Conservation (phyloP, 768 basidiomycete species). For the Tephrocybe sp. region DNA sequence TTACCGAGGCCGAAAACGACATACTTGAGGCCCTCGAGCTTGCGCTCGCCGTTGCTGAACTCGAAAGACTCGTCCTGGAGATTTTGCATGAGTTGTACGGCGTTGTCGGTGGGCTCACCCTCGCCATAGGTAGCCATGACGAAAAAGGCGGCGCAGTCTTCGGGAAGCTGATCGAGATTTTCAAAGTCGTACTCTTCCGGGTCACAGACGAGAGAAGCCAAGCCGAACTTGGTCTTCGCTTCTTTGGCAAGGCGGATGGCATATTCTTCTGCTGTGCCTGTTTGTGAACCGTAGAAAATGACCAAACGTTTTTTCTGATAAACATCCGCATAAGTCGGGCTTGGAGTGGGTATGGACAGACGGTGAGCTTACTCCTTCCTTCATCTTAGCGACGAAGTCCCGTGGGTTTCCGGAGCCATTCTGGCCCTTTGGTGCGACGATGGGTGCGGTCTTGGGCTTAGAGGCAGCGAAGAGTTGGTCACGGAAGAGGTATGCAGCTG, state of each 20-base stretch:
- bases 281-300: conserved; percentile 98
- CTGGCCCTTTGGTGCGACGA: conserved; percentile 40
- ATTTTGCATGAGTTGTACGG: conserved; percentile 92
- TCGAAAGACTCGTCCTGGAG: conserved; percentile 84
- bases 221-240: conserved; percentile 93
- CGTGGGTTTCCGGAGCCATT: conserved; percentile 87
- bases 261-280: conserved; percentile 97
- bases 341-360: background rate
- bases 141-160: conserved; percentile 87
- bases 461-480: conserved; percentile 75
- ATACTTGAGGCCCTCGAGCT: conserved; percentile 85
- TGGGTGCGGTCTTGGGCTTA: conserved; percentile 57
- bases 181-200: conserved; percentile 99
- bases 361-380: conserved; percentile 70
- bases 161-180: conserved; percentile 88
- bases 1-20: conserved; percentile 94
- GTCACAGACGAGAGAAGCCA: conserved; percentile 95
- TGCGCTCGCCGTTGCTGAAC: conserved; percentile 78
- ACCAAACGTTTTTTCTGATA: conserved; percentile 91
- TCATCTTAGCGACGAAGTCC: conserved; percentile 94
- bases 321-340: conserved; percentile 2
- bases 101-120: conserved; percentile 98
- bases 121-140: conserved; percentile 99
- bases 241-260: conserved; percentile 98
- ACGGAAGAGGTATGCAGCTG: conserved; percentile 79